These are phyloP conservation scores for Solanum bulbocastanum DNA, from an alignment of 257 asterid species.

Conservation along the genomic window DNA sequence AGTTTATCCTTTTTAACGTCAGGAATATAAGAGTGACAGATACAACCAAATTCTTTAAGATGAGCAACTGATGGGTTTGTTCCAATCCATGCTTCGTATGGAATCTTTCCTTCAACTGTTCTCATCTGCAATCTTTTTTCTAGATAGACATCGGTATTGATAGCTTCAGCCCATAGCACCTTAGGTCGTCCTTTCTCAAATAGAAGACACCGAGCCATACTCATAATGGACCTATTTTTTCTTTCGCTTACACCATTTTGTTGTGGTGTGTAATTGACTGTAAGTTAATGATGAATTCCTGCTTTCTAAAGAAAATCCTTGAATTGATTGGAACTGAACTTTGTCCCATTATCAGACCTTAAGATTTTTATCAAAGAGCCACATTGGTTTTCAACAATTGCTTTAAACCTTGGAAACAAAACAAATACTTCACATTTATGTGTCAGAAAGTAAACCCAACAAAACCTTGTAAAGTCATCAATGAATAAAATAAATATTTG, in stretches of 20 bases:
- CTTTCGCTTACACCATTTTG: not conserved
- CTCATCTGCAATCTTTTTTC: not conserved
- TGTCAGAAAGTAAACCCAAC: not conserved
- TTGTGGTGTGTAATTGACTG: not conserved
- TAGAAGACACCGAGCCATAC: not conserved
- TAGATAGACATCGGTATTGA: not conserved
- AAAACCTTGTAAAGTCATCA: not conserved
- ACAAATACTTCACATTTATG: not conserved
- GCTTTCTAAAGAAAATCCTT: not conserved
- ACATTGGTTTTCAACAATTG: no score
- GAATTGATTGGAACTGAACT: not conserved
- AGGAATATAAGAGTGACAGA: not conserved
- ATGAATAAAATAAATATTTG: not conserved
- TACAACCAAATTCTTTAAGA: not conserved
- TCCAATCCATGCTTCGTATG: not conserved
- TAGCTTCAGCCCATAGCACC: not conserved
- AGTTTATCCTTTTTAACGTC: not conserved
- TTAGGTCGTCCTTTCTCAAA: not conserved
- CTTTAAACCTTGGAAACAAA: not conserved
- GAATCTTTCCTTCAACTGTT: not conserved
- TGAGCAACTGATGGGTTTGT: not conserved
- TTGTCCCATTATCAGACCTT: no score
- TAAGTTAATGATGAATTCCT: not conserved
- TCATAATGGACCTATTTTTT: not conserved
- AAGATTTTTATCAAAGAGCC: not conserved